Base-by-base conservation (phyloP, 1,284 basidiomycete genomes). In the Phenoliferia sp. region DNA sequence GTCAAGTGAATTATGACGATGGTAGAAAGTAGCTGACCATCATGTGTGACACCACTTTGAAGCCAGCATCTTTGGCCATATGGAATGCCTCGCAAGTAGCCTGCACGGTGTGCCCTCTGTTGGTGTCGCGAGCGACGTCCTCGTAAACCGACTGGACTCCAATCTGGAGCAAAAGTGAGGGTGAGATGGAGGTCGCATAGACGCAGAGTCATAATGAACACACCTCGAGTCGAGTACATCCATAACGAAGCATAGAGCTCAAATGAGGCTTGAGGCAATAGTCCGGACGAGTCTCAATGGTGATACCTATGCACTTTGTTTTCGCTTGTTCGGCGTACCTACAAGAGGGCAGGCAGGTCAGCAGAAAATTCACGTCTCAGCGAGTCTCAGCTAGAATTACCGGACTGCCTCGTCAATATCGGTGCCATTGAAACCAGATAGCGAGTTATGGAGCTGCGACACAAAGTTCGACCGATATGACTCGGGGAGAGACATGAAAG, bases 91-190 rank as follows among this genome's bases (percentile, higher is more conserved):
- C 95, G 68, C 90, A 89, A 63, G 98, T 95, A 9, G 96, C 94
- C 69, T 94, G 92, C 62, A 99, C 95, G 31, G 96, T 99, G 81
- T 99, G 96, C 2, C 81, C 81, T 59, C 96, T 89, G 79, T 99
- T 99, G 19, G 95, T 98, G 79, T 99, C 96, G 64, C 95, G 87
- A 12, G 95, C 95, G 10, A 99, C 96, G 77, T 99, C 95, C 82
- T 99, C 95, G 80, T 99, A 99, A 2, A 99, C 95, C 22, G 93
- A 96, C 80, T 99, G 95, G 1, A 99, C 95, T 61, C 95, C 95
- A 62, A 99, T 97, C 80, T 71, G 35, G 44, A 22, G 55, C 48
- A n/a, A 9, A 15, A 31, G 62, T 56, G 22, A 39, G 62, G 12
- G 39, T 12, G 39, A 50, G 59, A 10, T 3, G 31, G 0, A 60